Base-by-base conservation (phyloP, 192 early-diverging fungal genomes). In the Rhizophagus sp. region DNA sequence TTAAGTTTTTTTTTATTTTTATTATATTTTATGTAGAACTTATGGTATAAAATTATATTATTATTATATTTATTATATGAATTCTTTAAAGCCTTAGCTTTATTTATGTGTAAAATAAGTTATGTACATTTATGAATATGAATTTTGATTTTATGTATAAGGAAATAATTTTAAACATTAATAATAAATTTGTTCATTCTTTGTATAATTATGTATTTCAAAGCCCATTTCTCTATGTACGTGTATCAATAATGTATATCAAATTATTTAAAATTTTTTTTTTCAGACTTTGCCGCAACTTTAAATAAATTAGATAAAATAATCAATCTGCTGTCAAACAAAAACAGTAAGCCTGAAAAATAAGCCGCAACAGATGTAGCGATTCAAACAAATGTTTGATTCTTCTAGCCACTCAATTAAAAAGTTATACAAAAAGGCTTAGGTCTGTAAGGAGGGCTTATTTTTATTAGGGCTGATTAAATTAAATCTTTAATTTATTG, bases 261-360 rank as follows among this genome's bases (percentile, higher is more conserved):
- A 9, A 10, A 47, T 47, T 1, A 47, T 47, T 47, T 47, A 1
- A 47, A 22, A 52, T 19, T 6, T 22, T 22, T 7, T 57, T 30
- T 57, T 57, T 57, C 50, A 15, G 52, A 57, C 19, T 57, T 57
- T 57, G 52, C 52, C 52, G 52, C 52, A 22, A 57, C 52, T 22
- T 57, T 57, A 57, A 22, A 22, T 22, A 57, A 57, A 57, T 7
- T 57, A 57, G 19, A 57, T 22, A 57, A 57, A 57, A 57, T 22
- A 57, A 57, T 57, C 52, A 57, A 57, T 57, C 52, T 57, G 52
- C 52, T 57, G 52, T 57, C 52, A 57, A 57, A 57, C 52, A 57
- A 57, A 47, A 57, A 57, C 52, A 57, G 52, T 57, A 57, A 57
- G 52, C 52, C 52, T 57, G 52, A 22, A 57, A 57, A 41, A 41